phyloP scores from a whole-genome alignment of 2,329 filamentous ascomycete species.

The Coccinonectria pachysandricola region DNA sequence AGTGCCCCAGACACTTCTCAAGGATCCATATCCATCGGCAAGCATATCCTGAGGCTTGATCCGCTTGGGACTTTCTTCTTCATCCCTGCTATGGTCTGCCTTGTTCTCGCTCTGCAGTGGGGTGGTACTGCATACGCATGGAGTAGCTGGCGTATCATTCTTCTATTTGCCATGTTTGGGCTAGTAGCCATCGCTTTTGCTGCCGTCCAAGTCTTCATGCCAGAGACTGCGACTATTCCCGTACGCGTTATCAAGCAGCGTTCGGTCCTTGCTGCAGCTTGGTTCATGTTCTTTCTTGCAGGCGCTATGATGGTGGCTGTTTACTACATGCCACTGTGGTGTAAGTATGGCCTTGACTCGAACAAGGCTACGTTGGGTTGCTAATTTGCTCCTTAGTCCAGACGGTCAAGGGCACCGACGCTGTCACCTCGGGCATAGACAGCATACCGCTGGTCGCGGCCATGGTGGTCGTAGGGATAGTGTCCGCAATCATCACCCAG shows the following conservation, averaged over 20 bases:
- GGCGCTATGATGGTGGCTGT: conserved; percentile 44
- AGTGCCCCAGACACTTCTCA: conserved; percentile 27
- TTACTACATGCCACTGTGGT: conserved; percentile 46
- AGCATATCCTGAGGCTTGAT: conserved; percentile 44
- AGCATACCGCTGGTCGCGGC: conserved; percentile 47
- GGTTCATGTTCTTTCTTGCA: conserved; percentile 36
- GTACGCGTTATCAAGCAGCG: conserved; percentile 43
- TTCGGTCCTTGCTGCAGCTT: conserved; percentile 38
- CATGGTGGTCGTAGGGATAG: conserved; percentile 40
- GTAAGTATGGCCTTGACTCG: conserved; percentile 24
- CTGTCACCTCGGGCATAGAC: conserved; percentile 46
- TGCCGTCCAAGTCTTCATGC: conserved; percentile 41
- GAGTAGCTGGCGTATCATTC: conserved; percentile 41
- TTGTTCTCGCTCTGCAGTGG: conserved; percentile 55
- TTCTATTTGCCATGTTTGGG: conserved; percentile 42
- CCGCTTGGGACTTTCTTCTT: conserved; percentile 50
- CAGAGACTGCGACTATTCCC: conserved; percentile 47
- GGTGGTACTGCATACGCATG: conserved; percentile 44
- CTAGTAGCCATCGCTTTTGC: conserved; percentile 37
- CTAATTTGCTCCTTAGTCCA: conserved; percentile 31
- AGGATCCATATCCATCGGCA: conserved; percentile 21
- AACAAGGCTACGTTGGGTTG: conserved; percentile 8
- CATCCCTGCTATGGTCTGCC: conserved; percentile 46
- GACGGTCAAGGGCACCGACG: conserved; percentile 40
- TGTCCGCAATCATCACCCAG: conserved; percentile 38